Base-by-base conservation (phyloP, 345 rosid species). In the Lumnitzera littorea region DNA sequence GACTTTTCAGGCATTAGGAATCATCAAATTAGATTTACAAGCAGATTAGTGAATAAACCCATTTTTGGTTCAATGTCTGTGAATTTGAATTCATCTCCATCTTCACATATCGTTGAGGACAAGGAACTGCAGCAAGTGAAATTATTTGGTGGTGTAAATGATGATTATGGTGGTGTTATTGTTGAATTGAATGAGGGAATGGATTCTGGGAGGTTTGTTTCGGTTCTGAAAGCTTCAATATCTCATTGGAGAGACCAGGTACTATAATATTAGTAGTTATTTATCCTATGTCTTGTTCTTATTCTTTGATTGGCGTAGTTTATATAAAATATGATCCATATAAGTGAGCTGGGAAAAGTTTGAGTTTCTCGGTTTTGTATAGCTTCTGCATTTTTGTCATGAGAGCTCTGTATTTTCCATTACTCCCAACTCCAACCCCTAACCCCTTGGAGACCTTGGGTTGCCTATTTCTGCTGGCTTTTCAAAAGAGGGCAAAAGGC, bases 191-290 rank as follows among this genome's bases (percentile, higher is more conserved):
- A 53, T 13, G 80, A 78, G 46, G 81, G 82, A 43, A 77, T 87
- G 81, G 84, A 85, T 51, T 67, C 83, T 24, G 61, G 55, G 48
- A 56, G 67, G 62, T 89, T 92, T 81, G 71, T 82, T 11, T 57
- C 79, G 0, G 53, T 74, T 72, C 95, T 92, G 36, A 72, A 71
- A 65, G 72, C 85, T 49, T 87, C 91, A 31, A 67, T 89, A 50
- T 51, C 76, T 24, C 62, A 57, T 48, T 92, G 98, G 98, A 75
- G 77, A 61, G 79, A 76, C 55, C 90, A 82, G 96, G 98, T 87
- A 47, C 15, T 58, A 29, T 6, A 3, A 0, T 41, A 15, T 63
- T 47, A n/a, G 15, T 55, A 24, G 8, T 2, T 15, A 5, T 53
- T 46, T 14, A 36, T 36, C 43, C 43, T 0, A 36, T 36, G 43